Evolutionary conservation across 2,329 filamentous ascomycete genomes (phyloP), one percentile per base, ranked within the genome.

Genomic region (Exophiala bonariae): DNA sequence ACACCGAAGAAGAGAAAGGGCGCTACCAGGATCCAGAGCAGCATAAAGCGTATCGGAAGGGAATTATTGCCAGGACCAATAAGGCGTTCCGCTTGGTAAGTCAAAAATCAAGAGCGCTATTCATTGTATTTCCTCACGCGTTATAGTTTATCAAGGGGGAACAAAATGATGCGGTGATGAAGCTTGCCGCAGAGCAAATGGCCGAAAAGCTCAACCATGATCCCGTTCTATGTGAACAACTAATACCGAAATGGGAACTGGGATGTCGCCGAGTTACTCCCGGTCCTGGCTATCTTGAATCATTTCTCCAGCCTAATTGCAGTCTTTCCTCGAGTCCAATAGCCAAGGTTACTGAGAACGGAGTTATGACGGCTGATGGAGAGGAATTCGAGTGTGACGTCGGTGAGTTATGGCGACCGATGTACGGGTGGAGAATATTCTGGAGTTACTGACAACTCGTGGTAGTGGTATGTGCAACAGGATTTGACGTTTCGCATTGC

Each of bases 291-390:
- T 63, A 61, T 35, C 46, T 63, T 3, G 72, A 63, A 35, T 43
- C 44, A 4, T 51, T 34, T 53, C 57, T 20, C 47, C 47, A 39
- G 23, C 64, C 37, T 38, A 69, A 44, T 50, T 67, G 66, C 2
- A 36, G 51, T 10, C 41, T 62, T 2, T 71, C 67, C 6, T 67
- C 68, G 1, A 71, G 69, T 40, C 63, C 68, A 38, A 62, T 66
- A 31, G 62, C 61, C 11, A 62, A 64, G 20, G 52, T 57, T 3
- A 66, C 65, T 1, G 59, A 55, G 2, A 70, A 62, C 34, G 57
- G 59, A 1, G 50, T 70, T 14, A 10, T 22, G 8, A 57, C 65
- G 8, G 37, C 16, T 2, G 48, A 66, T 30, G 63, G 64, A 7
- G 55, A 55, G 11, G 62, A 65, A 41, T 57, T 61, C 32, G 52